Conservation (phyloP, 2,329 filamentous ascomycete genomes). For the Apiospora phragmitis region DNA sequence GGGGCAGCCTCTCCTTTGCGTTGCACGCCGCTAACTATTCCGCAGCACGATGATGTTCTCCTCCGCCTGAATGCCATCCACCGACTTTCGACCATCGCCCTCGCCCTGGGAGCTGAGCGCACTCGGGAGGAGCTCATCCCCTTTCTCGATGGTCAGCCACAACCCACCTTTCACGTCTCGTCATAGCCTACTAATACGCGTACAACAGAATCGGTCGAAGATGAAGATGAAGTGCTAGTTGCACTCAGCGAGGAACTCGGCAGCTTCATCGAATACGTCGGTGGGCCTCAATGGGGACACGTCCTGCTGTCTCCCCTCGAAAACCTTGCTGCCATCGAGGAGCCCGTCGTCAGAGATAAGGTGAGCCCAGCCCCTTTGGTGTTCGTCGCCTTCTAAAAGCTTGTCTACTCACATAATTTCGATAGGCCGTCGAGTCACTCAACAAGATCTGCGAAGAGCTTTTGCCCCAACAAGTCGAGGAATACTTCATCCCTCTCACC, state of each 20-base stretch:
- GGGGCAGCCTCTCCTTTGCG: constrained; percentile 12
- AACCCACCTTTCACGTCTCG: neutral
- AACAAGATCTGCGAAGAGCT: constrained; percentile 98
- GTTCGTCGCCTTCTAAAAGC: constrained; percentile 8
- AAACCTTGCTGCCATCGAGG: constrained; percentile 97
- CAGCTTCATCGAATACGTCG: constrained; percentile 96
- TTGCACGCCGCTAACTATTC: constrained; percentile 22
- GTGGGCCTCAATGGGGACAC: constrained; percentile 89
- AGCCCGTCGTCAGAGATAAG: constrained; percentile 97
- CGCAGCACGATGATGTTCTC: constrained; percentile 95
- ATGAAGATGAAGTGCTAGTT: constrained; percentile 97
- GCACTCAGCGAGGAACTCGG: constrained; percentile 96
- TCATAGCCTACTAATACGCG: constrained; percentile 13
- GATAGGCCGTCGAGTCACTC: constrained; percentile 92
- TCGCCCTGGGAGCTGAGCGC: constrained; percentile 92
- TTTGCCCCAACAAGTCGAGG: constrained; percentile 89
- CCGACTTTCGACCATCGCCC: constrained; percentile 94
- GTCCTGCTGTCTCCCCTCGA: constrained; percentile 95
- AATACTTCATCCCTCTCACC: constrained; percentile 94
- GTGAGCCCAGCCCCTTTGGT: constrained; percentile 46
- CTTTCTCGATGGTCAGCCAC: constrained; percentile 86
- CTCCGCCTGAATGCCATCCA: constrained; percentile 98
- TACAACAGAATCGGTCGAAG: constrained; percentile 87
- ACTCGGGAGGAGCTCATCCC: constrained; percentile 98
- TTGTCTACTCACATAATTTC: constrained; percentile 17